These are phyloP conservation scores for Saposhnikovia divaricata DNA, from an alignment of 129 eudicot species.

Conservation along the genomic window DNA sequence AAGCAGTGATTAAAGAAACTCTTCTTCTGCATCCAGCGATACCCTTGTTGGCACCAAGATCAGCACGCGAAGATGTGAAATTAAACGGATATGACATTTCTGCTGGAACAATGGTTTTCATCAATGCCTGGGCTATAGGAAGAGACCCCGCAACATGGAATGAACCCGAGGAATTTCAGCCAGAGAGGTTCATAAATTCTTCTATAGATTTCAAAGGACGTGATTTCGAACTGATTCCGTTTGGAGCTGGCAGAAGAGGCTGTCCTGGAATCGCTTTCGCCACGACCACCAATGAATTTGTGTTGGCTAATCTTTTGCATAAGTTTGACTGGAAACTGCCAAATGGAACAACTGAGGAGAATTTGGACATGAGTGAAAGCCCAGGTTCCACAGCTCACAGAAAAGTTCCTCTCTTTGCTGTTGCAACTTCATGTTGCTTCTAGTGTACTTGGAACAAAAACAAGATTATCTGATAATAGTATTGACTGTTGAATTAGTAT, in stretches of 20 bases:
- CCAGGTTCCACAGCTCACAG: conserved; percentile 20
- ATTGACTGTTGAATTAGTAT: too few relatives aligned
- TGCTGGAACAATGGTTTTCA: conserved; percentile 32
- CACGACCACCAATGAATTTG: conserved; percentile 18
- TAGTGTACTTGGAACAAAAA: too few relatives aligned
- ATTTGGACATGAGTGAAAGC: conserved; percentile 36
- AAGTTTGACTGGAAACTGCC: conserved; percentile 37
- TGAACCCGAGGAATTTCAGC: conserved; percentile 31
- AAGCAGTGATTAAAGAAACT: conserved; percentile 6
- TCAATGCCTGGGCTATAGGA: conserved; percentile 38
- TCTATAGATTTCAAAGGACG: conserved; percentile 24
- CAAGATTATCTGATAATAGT: too few relatives aligned
- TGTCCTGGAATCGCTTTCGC: conserved; percentile 44
- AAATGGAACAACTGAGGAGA: conserved; percentile 15
- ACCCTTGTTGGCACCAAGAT: conserved; percentile 29
- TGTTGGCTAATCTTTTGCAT: conserved; percentile 32
- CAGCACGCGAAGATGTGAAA: conserved; percentile 23
- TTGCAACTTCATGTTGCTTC: neutral
- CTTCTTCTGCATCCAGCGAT: neutral
- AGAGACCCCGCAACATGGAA: conserved; percentile 33
- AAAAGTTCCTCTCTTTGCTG: conserved; percentile 25
- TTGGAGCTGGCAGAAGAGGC: conserved; percentile 44
- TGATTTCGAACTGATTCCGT: conserved; percentile 38
- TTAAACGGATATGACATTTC: conserved; percentile 36
- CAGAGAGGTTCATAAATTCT: conserved; percentile 34